Conservation (phyloP, 352 stramenopile genomes). For the Phytophthora idaei region DNA sequence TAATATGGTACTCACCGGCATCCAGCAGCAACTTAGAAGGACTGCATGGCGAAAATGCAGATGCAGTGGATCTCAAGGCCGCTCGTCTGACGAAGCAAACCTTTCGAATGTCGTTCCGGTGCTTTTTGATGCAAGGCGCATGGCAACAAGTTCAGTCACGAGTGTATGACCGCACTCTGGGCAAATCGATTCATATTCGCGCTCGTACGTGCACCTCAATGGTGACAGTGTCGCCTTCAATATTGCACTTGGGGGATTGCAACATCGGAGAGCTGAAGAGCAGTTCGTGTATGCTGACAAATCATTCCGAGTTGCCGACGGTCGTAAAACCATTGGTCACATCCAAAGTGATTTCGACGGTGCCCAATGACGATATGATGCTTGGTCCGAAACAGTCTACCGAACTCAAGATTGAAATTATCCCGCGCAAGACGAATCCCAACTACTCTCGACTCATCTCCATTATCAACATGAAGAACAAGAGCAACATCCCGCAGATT, state of each 20-base stretch:
- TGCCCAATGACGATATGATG: conserved; percentile 88
- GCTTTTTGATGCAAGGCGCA: conserved; percentile 84
- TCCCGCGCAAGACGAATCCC: conserved; percentile 88
- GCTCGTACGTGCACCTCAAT: conserved; percentile 88
- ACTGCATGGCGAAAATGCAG: conserved; percentile 46
- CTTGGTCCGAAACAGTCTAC: conserved; percentile 87
- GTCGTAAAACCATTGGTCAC: conserved; percentile 88
- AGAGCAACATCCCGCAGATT: conserved; percentile 84
- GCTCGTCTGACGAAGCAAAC: conserved; percentile 86
- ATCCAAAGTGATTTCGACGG: conserved; percentile 90
- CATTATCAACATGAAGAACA: conserved; percentile 89
- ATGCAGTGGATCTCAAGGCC: conserved; percentile 80
- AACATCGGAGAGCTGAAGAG: conserved; percentile 91
- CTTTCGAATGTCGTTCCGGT: conserved; percentile 88
- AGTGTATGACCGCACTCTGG: conserved; percentile 85
- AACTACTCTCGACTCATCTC: conserved; percentile 90
- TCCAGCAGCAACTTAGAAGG: conserved; percentile 49
- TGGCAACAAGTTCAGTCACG: conserved; percentile 88
- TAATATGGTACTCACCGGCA: conserved; percentile 85
- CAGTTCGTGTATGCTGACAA: conserved; percentile 88
- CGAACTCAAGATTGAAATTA: conserved; percentile 91
- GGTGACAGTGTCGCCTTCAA: conserved; percentile 84
- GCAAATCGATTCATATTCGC: conserved; percentile 87
- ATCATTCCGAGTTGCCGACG: conserved; percentile 88
- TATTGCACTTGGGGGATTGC: conserved; percentile 87